phyloP scores from a whole-genome alignment of 306 rosid species.

The Quercus robur region DNA sequence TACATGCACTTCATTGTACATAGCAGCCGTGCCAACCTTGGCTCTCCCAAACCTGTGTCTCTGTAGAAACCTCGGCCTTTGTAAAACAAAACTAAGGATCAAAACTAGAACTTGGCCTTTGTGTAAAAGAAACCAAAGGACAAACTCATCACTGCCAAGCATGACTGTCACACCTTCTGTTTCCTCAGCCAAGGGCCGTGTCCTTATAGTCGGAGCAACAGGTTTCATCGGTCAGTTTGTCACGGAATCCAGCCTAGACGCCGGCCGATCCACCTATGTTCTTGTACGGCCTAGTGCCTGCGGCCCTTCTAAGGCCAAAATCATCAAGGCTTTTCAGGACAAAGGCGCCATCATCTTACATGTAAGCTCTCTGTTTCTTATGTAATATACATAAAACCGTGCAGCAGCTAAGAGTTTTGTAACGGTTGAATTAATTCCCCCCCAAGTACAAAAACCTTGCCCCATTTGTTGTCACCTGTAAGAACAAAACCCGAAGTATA shows the following conservation, averaged over 20 bases:
- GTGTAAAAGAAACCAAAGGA: background rate
- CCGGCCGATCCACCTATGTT: conserved; percentile 38
- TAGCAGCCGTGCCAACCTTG: too few species aligned
- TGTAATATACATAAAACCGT: background rate
- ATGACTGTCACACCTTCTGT: conserved; percentile 42
- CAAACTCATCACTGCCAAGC: background rate
- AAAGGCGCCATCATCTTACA: conserved; percentile 52
- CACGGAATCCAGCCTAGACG: conserved; percentile 49
- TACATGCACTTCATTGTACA: too few species aligned
- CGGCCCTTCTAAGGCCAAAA: conserved; percentile 27
- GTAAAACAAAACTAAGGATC: background rate
- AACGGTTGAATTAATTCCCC: too few species aligned
- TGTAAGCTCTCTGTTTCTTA: conserved; percentile 13
- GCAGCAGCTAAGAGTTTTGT: too few species aligned
- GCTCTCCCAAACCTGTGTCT: too few species aligned
- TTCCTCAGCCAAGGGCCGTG: conserved; percentile 25
- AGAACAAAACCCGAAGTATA: too few species aligned
- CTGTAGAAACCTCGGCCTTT: background rate
- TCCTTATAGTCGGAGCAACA: conserved; percentile 49
- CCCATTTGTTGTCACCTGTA: too few species aligned
- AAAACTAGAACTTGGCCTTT: background rate
- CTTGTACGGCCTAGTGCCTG: conserved; percentile 36
- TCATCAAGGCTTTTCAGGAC: conserved; percentile 39
- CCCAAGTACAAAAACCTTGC: too few species aligned
- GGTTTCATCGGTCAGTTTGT: conserved; percentile 68